These are phyloP conservation scores for Citrus sinensis DNA, from an alignment of 345 rosid genomes.

Conservation along the genomic window DNA sequence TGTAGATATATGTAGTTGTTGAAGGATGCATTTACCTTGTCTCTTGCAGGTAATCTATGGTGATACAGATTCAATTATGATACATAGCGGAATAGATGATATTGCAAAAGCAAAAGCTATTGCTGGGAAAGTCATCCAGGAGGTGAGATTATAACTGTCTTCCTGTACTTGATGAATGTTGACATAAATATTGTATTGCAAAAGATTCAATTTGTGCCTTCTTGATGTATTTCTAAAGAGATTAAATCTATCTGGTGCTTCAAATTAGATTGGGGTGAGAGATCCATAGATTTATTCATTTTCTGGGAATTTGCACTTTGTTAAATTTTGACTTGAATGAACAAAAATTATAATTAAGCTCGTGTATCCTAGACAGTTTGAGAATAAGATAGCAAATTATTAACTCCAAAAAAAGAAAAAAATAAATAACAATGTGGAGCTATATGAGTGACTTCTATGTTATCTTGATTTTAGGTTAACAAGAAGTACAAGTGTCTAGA, in stretches of 20 bases:
- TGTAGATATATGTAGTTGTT: slow-evolving; percentile 12
- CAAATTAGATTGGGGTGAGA: background rate
- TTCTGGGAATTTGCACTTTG: background rate
- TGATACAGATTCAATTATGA: slow-evolving; percentile 99
- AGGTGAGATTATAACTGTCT: slow-evolving; percentile 48
- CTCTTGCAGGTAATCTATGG: slow-evolving; percentile 85
- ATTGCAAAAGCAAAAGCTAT: slow-evolving; percentile 70
- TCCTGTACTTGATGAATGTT: background rate
- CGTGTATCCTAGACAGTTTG: background rate
- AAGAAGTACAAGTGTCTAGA: slow-evolving; percentile 86
- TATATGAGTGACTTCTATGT: slow-evolving; percentile 14
- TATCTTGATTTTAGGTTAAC: slow-evolving; percentile 62
- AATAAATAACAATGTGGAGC: no score
- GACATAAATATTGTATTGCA: background rate
- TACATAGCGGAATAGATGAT: slow-evolving; percentile 89
- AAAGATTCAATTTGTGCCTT: background rate
- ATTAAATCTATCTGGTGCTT: background rate
- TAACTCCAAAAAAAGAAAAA: no score
- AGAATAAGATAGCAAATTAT: background rate
- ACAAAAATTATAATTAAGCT: background rate
- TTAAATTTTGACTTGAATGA: background rate
- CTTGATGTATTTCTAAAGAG: background rate
- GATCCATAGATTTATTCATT: background rate
- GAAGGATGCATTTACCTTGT: slow-evolving; percentile 25
- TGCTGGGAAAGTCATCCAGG: slow-evolving; percentile 85